phyloP scores from a whole-genome alignment of 2,329 filamentous ascomycete genomes.

The Xylaria polymorpha region DNA sequence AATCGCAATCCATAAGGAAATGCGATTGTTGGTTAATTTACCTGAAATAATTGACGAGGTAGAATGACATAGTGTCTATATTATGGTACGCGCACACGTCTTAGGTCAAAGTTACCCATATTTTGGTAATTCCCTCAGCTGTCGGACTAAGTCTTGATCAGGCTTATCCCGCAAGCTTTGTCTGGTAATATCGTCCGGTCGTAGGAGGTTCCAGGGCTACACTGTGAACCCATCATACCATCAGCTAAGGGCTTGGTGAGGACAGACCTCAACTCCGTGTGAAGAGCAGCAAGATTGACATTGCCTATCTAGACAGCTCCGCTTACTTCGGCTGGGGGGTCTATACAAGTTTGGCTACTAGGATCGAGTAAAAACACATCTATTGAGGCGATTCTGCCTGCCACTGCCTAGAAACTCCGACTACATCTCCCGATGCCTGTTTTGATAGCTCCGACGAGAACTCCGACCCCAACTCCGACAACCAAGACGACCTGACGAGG shows the following conservation, averaged over 20 bases:
- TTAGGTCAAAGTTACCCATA: not conserved
- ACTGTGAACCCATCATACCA: not conserved
- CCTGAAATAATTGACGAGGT: not conserved
- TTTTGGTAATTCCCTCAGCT: not conserved
- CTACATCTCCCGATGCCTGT: not conserved
- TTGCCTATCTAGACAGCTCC: slow-evolving; percentile 1
- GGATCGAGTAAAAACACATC: not conserved
- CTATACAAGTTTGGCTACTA: not conserved
- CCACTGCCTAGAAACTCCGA: not conserved
- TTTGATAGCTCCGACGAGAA: slow-evolving; percentile 10
- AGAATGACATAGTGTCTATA: not conserved
- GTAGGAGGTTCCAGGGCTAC: not conserved
- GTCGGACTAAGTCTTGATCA: not conserved
- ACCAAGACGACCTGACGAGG: not conserved
- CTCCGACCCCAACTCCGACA: not conserved
- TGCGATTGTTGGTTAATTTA: too few relatives aligned
- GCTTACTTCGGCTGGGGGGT: not conserved
- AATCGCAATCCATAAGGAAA: not conserved
- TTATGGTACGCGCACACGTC: too few relatives aligned
- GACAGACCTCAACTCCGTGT: not conserved
- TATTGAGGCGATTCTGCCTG: not conserved
- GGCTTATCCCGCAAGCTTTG: not conserved
- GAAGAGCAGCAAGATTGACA: not conserved
- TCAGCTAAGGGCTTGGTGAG: not conserved
- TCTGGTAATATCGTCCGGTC: not conserved